A percentile compares a stretch with the other conserved stretches of the same genome.
Conservation (phyloP, 1,284 basidiomycete species). For the Cryptococcus floricola region DNA sequence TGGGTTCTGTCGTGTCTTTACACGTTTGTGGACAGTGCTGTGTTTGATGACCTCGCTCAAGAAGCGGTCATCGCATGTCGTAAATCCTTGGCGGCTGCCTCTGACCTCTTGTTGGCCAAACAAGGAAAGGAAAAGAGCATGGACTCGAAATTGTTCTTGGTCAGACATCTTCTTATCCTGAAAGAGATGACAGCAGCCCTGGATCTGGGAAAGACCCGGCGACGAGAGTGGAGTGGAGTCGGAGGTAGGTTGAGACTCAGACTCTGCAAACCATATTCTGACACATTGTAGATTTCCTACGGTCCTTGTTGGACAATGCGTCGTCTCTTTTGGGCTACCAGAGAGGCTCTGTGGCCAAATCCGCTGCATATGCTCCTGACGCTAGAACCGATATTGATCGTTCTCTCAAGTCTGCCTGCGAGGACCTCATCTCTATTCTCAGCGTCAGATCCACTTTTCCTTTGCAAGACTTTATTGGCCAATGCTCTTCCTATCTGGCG, state of each 20-base stretch:
- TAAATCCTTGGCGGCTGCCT: slow-evolving; percentile 67
- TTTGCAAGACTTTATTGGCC: slow-evolving; percentile 60
- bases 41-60: slow-evolving; percentile 89
- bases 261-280: neutral
- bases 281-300: slow-evolving; percentile 60
- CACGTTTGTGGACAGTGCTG: slow-evolving; percentile 81
- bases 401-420: slow-evolving; percentile 74
- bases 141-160: slow-evolving; percentile 77
- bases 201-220: slow-evolving; percentile 45
- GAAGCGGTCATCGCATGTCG: slow-evolving; percentile 80
- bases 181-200: slow-evolving; percentile 80
- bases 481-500: slow-evolving; percentile 49
- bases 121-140: slow-evolving; percentile 53
- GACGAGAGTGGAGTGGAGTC: slow-evolving; percentile 50
- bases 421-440: slow-evolving; percentile 69
- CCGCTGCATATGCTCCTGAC: slow-evolving; percentile 36
- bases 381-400: slow-evolving; percentile 71
- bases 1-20: slow-evolving; percentile 84
- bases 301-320: slow-evolving; percentile 67
- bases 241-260: slow-evolving; percentile 36
- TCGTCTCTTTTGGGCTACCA: slow-evolving; percentile 59
- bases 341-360: slow-evolving; percentile 15
- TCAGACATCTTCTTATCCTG: slow-evolving; percentile 81
- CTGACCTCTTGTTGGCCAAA: slow-evolving; percentile 60
- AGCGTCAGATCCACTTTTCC: slow-evolving; percentile 55